phyloP scores from a whole-genome alignment of 2,329 filamentous ascomycete genomes.

The Arthrobotrys sphaeroides region DNA sequence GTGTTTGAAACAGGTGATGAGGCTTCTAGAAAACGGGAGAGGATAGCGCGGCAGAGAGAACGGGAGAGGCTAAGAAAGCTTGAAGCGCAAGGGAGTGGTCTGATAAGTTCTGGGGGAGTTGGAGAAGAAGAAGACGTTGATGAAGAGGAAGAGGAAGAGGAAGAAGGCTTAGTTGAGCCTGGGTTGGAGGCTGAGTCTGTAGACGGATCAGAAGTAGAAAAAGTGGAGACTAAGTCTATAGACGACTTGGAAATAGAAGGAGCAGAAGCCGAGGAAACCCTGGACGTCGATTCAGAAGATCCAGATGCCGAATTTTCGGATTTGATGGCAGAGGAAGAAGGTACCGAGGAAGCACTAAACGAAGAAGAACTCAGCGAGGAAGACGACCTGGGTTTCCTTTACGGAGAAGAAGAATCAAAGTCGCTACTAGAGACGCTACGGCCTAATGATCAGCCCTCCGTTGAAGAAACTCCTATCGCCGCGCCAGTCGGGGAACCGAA shows the following conservation, averaged over 20 bases:
- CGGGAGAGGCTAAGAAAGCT: too few relatives aligned
- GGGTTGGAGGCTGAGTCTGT: background rate
- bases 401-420: slow-evolving; percentile 7
- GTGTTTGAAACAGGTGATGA: background rate
- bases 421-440: background rate
- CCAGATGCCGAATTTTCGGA: too few relatives aligned
- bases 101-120: too few relatives aligned
- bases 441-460: too few relatives aligned
- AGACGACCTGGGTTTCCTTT: background rate
- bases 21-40: background rate
- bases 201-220: too few relatives aligned
- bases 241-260: background rate
- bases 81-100: too few relatives aligned
- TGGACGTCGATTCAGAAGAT: background rate
- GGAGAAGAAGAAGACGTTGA: background rate
- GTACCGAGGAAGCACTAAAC: background rate
- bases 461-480: background rate
- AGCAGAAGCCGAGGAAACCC: background rate
- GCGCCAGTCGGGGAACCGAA: background rate
- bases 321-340: too few relatives aligned
- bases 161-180: background rate
- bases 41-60: background rate
- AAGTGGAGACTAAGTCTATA: too few relatives aligned
- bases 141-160: background rate
- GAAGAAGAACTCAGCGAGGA: background rate